Evolutionary conservation across 768 basidiomycete genomes (phyloP).

Genomic region (Panellus pusillus): DNA sequence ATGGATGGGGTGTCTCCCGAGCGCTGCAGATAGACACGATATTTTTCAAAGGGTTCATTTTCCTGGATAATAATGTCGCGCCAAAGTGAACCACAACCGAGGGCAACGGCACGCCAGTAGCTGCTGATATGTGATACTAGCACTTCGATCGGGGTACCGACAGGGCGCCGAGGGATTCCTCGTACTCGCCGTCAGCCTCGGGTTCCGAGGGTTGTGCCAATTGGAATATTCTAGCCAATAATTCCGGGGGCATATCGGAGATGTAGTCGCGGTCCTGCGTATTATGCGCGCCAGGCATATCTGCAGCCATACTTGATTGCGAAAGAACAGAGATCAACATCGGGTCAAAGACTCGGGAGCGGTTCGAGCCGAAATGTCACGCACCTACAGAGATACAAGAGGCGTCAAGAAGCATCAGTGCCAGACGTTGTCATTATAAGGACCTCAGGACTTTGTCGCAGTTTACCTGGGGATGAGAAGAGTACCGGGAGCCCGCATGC

Average conservation of each 20-base stretch:
- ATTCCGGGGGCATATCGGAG: conserved; percentile 12
- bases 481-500: no score
- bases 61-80: conserved; percentile 11
- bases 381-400: neutral
- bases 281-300: no score
- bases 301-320: no score
- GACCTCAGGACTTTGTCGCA: conserved; percentile 8
- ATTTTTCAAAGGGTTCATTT: conserved; percentile 3
- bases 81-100: conserved; percentile 12
- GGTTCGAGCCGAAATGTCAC: no score
- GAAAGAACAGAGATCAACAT: no score
- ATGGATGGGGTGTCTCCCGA: conserved; percentile 8
- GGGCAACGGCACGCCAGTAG: conserved; percentile 17
- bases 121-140: conserved; percentile 14
- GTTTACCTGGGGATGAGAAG: conserved; percentile 6
- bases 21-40: conserved; percentile 15
- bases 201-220: neutral
- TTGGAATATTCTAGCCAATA: conserved; percentile 6
- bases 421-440: neutral
- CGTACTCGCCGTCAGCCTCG: neutral
- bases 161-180: neutral
- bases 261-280: neutral
- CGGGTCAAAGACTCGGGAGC: no score
- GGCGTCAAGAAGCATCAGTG: neutral
- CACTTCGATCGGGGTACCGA: conserved; percentile 2